These are phyloP conservation scores for Endogone sp. DNA, from an alignment of 192 early-diverging fungal species.

Conservation along the genomic window DNA sequence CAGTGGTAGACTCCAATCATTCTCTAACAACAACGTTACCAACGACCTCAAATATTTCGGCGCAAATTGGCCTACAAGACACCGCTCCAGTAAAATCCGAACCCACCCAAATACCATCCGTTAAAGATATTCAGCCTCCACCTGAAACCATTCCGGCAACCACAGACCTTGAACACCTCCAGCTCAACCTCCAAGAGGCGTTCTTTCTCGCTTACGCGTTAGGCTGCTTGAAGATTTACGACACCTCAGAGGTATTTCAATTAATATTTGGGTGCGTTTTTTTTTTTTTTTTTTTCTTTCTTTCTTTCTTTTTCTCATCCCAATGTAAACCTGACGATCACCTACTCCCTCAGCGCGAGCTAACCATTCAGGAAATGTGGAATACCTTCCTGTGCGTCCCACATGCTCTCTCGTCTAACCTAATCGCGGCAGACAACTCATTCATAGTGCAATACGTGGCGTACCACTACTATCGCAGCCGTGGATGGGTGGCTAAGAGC, in stretches of 20 bases:
- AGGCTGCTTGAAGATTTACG: constrained; percentile 44
- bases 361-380: constrained; percentile 31
- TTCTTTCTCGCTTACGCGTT: constrained; percentile 66
- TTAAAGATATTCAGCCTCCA: not conserved
- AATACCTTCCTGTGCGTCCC: not conserved
- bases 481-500: constrained; percentile 78
- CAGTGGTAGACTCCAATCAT: constrained; percentile 1
- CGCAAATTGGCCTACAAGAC: no score
- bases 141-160: not conserved
- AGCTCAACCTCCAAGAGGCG: constrained; percentile 68
- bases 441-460: constrained; percentile 70
- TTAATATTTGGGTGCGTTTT: not conserved
- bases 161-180: constrained; percentile 52
- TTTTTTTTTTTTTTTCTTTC: not conserved
- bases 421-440: constrained; percentile 16
- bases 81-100: no score
- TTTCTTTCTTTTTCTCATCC: not conserved
- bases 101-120: not conserved
- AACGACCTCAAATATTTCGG: not conserved
- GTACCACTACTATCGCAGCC: constrained; percentile 79
- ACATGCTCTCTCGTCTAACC: not conserved
- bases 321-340: not conserved
- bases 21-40: not conserved
- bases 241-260: constrained; percentile 16
- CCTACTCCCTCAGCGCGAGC: not conserved